Percentiles rank a stretch among this genome's conserved stretches.
Conservation (phyloP, 1,139 yeast genomes). For the Nakaseomyces bracarensis region DNA sequence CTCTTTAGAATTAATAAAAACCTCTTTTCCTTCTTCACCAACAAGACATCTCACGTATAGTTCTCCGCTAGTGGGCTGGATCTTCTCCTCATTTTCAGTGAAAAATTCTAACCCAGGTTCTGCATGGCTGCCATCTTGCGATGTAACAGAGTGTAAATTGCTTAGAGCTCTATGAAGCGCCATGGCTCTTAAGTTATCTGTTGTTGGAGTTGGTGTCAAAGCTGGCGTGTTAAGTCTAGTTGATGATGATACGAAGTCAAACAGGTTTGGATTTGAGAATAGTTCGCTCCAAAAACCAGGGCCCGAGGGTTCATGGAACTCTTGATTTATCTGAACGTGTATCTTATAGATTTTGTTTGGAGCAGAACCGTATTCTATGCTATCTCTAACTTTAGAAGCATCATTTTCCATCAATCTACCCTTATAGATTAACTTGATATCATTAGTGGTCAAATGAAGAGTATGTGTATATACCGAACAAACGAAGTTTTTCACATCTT, state of each 20-base stretch:
- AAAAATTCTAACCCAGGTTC: constrained; percentile 11
- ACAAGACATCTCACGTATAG: constrained; percentile 18
- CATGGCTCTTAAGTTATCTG: background rate
- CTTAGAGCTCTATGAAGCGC: background rate
- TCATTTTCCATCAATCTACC: constrained; percentile 22
- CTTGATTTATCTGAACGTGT: constrained; percentile 25
- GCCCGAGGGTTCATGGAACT: constrained; percentile 20
- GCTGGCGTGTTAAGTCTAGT: constrained; percentile 7
- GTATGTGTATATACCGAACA: constrained; percentile 24
- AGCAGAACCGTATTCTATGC: constrained; percentile 12
- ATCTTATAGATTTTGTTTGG: constrained; percentile 15
- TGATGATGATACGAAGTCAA: constrained; percentile 13
- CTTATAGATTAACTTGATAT: constrained; percentile 25
- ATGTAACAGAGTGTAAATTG: background rate
- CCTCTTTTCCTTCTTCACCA: constrained; percentile 15
- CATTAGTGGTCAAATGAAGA: constrained; percentile 16
- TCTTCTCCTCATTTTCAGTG: constrained; percentile 6
- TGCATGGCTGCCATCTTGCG: constrained; percentile 8
- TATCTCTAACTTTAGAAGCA: constrained; percentile 18
- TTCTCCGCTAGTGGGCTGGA: constrained; percentile 12
- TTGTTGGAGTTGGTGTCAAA: constrained; percentile 2
- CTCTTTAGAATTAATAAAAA: constrained; percentile 15
- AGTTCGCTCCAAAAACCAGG: constrained; percentile 29
- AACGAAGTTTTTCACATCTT: constrained; percentile 25
- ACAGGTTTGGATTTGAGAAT: constrained; percentile 18